Evolutionary conservation across 176 grass and related monocot species (phyloP).

Genomic region (Ensete glaucum): DNA sequence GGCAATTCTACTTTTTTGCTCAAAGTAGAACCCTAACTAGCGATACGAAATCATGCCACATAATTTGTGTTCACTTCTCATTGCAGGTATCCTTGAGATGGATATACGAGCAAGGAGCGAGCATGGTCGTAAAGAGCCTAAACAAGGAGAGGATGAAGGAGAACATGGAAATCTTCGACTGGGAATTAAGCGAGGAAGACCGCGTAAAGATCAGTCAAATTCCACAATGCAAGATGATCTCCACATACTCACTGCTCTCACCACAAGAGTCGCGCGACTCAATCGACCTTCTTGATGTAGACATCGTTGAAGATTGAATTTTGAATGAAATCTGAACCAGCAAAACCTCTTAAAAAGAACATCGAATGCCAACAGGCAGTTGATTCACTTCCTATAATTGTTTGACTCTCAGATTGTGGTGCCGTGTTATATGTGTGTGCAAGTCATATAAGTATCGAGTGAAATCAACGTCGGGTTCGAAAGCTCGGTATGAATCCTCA

Average conservation of each 20-base stretch:
- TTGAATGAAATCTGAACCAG: background rate
- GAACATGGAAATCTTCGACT: conserved; percentile 68
- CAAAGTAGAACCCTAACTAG: background rate
- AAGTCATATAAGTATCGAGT: too few relatives aligned
- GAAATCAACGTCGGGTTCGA: too few relatives aligned
- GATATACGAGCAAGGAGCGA: conserved; percentile 45
- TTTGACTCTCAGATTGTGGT: too few relatives aligned
- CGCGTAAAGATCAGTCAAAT: conserved; percentile 26
- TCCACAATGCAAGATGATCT: conserved; percentile 24
- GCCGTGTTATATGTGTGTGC: too few relatives aligned
- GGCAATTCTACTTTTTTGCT: background rate
- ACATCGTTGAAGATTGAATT: background rate
- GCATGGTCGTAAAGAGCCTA: conserved; percentile 43
- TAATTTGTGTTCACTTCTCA: background rate
- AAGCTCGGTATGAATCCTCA: too few relatives aligned
- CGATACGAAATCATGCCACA: too few relatives aligned
- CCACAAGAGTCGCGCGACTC: background rate
- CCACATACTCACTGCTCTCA: background rate
- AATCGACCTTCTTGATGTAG: background rate
- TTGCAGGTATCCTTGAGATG: conserved; percentile 31
- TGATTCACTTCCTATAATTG: too few relatives aligned
- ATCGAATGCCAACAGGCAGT: background rate
- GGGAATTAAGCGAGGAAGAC: conserved; percentile 59
- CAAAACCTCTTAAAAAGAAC: background rate
- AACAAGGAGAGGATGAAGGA: conserved; percentile 48